phyloP scores from a whole-genome alignment of 148 eudicot genomes.

The Tetragonia tetragonoides region DNA sequence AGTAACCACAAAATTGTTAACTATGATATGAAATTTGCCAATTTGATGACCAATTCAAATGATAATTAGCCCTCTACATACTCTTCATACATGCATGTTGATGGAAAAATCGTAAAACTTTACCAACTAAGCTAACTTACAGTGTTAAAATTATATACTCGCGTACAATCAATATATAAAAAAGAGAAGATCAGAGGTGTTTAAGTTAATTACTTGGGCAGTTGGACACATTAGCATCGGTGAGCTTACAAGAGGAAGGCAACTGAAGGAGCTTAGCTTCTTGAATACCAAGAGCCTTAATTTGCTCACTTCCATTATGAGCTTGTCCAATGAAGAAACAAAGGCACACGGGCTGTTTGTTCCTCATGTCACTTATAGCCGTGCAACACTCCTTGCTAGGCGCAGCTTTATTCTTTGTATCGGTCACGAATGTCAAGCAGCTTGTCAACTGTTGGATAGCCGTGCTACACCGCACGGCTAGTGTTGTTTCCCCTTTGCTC shows the following conservation, averaged over 20 bases:
- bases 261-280: conserved; percentile 57
- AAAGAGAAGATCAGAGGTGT: neutral
- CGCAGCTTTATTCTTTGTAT: conserved; percentile 21
- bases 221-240: conserved; percentile 41
- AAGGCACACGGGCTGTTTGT: conserved; percentile 54
- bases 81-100: too few relatives aligned
- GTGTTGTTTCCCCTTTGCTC: neutral
- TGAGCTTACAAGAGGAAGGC: conserved; percentile 59
- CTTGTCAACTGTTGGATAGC: conserved; percentile 36
- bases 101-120: too few relatives aligned
- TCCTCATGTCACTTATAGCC: conserved; percentile 40
- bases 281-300: conserved; percentile 54
- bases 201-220: conserved; percentile 67
- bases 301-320: conserved; percentile 46
- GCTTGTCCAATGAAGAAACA: conserved; percentile 57
- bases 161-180: too few relatives aligned
- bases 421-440: conserved; percentile 55
- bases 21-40: too few relatives aligned
- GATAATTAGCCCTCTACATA: too few relatives aligned
- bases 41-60: too few relatives aligned
- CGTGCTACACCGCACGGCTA: conserved; percentile 33
- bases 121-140: neutral
- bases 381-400: conserved; percentile 59
- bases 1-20: too few relatives aligned
- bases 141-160: too few relatives aligned